Conservation (phyloP, 352 stramenopile genomes). For the Blastocystis sp. region DNA sequence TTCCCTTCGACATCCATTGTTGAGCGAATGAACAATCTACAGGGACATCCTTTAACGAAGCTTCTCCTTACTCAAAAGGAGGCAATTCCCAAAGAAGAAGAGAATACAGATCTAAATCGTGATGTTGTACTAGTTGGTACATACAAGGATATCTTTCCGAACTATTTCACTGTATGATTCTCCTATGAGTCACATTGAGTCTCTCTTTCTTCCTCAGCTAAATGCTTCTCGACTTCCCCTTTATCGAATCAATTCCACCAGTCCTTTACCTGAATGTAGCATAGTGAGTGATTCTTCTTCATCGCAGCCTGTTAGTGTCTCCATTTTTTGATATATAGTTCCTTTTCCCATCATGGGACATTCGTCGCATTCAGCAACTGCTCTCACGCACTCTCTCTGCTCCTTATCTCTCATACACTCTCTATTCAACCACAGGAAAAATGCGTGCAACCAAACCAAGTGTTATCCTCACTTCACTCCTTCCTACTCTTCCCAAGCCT, state of each 20-base stretch:
- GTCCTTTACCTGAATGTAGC: background rate
- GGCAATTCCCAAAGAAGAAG: background rate
- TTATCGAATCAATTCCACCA: background rate
- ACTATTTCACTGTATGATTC: background rate
- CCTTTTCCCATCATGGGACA: background rate
- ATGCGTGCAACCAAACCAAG: background rate
- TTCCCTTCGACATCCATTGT: background rate
- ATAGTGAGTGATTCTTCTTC: background rate
- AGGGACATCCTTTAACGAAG: conserved; percentile 37
- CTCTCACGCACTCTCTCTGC: background rate
- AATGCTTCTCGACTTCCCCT: conserved; percentile 13
- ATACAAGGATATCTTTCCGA: conserved; percentile 11
- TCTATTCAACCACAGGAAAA: background rate
- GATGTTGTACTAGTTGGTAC: conserved; percentile 3
- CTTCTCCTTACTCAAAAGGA: background rate
- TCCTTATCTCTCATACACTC: conserved; percentile 38
- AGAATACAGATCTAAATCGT: background rate
- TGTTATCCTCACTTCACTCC: background rate
- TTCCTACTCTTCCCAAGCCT: background rate
- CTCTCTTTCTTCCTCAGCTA: conserved; percentile 40
- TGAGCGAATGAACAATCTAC: background rate
- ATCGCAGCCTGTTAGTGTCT: background rate
- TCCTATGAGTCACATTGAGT: background rate
- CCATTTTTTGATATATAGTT: background rate
- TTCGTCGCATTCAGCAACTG: background rate